Base-by-base conservation (phyloP, 495 filamentous ascomycete species). In the Xylaria nigripes region DNA sequence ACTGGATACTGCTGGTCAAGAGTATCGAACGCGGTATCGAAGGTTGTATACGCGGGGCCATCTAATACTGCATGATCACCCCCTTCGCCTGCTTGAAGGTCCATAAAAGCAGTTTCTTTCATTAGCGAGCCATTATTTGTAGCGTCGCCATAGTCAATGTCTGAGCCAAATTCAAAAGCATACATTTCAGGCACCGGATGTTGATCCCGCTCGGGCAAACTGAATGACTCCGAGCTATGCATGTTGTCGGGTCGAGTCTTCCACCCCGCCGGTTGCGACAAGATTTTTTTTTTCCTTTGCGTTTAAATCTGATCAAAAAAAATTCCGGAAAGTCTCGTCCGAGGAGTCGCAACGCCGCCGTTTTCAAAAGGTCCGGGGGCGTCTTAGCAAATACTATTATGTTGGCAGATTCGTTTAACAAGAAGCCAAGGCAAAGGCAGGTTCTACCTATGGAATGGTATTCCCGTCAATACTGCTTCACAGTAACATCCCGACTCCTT, bases 401-500 rank as follows among this genome's bases (percentile, higher is more conserved):
- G 6, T 15, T 2, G 9, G 40, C 13, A 10, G 9, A 9, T 19
- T 38, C 34, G 16, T 12, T 15, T 6, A 4, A 38, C 18, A 24
- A 19, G 23, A 22, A 21, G 48, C 16, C 3, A 41, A 41, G 16
- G 30, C 22, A 40, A 18, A 40, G 36, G 8, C 36, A 40, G 36
- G 16, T 16, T 18, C 36, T 16, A 40, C 2, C 36, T 40, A 16
- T 40, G 15, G 44, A 43, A 29, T 41, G 27, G 5, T 48, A 12
- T 24, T 38, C 29, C 30, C n/a, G 46, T 48, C 40, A 46, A 13
- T 19, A 22, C 13, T 41, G 29, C 48, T 58, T 38, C 60, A 66
- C 45, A 62, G 54, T 45, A 60, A 48, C 58, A 58, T 62, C 49
- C 42, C 53, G 59, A 57, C 38, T 43, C 58, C 25, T 54, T 21